A percentile compares a stretch with the other conserved stretches of the same genome.
Conservation (phyloP, 768 basidiomycete genomes). For the Boletus vinaceobasis region DNA sequence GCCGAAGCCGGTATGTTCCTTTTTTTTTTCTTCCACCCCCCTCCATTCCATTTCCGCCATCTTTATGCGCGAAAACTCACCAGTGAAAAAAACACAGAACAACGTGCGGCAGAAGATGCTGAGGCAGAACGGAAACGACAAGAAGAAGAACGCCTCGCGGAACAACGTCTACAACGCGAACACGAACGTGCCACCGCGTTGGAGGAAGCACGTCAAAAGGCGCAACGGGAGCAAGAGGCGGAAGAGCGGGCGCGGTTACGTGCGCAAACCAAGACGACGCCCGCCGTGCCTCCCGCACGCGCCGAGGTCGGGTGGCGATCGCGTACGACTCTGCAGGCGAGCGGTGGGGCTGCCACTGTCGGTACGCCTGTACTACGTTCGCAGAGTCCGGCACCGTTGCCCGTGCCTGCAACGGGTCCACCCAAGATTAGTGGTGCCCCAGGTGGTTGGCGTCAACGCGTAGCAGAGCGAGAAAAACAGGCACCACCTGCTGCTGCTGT, state of each 20-base stretch:
- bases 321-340: constrained; percentile 23
- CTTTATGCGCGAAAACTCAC: constrained; percentile 12
- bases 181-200: constrained; percentile 46
- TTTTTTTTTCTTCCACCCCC: not conserved
- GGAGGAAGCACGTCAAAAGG: constrained; percentile 57
- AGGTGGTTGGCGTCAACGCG: constrained; percentile 57
- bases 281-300: constrained; percentile 12
- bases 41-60: not conserved
- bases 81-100: constrained; percentile 35
- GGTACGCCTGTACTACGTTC: not conserved
- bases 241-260: constrained; percentile 42
- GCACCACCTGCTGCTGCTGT: not conserved
- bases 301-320: constrained; percentile 17
- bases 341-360: constrained; percentile 10
- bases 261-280: constrained; percentile 29
- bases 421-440: constrained; percentile 36
- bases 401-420: constrained; percentile 26
- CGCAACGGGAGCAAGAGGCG: constrained; percentile 70
- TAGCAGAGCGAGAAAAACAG: not conserved
- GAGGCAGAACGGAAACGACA: constrained; percentile 52
- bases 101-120: constrained; percentile 55
- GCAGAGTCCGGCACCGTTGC: constrained; percentile 50
- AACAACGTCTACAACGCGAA: constrained; percentile 51
- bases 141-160: constrained; percentile 55
- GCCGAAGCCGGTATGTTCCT: constrained; percentile 48